Evolutionary conservation across 345 rosid species (phyloP).

Genomic region (Brassica juncea): DNA sequence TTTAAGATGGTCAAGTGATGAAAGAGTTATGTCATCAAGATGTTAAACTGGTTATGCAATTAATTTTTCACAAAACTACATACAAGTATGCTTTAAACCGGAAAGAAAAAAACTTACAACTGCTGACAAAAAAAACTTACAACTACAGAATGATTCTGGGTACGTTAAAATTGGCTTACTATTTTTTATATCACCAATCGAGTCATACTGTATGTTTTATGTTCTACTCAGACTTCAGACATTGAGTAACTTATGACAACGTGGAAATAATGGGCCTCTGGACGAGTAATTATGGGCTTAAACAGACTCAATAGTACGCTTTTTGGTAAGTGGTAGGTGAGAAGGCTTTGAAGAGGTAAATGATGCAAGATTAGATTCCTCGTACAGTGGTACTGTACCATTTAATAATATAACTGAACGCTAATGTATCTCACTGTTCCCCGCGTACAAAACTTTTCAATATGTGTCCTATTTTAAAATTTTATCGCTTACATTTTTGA

Average conservation of each 20-base stretch:
- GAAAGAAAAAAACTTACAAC: too few species aligned
- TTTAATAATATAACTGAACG: conserved; percentile 8
- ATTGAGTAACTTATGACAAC: not conserved
- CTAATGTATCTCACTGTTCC: not conserved
- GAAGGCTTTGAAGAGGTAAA: not conserved
- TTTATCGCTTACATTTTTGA: not conserved
- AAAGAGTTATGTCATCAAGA: too few species aligned
- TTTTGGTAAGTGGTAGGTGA: not conserved
- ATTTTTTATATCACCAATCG: not conserved
- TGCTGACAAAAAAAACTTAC: too few species aligned
- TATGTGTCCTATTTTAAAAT: not conserved
- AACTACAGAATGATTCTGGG: too few species aligned
- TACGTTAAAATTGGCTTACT: not conserved
- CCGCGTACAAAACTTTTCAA: not conserved
- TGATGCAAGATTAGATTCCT: conserved; percentile 3
- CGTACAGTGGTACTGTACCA: conserved; percentile 16
- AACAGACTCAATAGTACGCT: not conserved
- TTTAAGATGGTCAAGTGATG: too few species aligned
- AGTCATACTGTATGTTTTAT: not conserved
- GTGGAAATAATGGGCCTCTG: not conserved
- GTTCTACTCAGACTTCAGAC: not conserved
- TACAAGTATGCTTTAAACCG: too few species aligned
- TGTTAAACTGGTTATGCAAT: too few species aligned
- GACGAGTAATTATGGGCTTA: not conserved
- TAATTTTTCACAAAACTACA: too few species aligned